Conservation (phyloP, 129 eudicot genomes). For the Flaveria linearis region DNA sequence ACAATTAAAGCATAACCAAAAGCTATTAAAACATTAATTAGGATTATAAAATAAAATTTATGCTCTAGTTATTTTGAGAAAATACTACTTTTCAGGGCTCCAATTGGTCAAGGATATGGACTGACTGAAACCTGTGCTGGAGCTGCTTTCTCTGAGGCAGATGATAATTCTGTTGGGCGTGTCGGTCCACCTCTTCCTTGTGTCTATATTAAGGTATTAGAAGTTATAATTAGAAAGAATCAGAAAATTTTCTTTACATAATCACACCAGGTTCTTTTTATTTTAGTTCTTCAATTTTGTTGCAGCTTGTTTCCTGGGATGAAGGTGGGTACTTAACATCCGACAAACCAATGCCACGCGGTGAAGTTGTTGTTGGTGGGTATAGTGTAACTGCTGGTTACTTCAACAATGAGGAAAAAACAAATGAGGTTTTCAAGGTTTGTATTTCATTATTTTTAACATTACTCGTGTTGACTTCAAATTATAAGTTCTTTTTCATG, state of each 20-base stretch:
- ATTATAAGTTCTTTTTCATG: background rate
- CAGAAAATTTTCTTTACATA: background rate
- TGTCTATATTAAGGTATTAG: slow-evolving; percentile 70
- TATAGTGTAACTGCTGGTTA: slow-evolving; percentile 81
- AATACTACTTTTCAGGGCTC: slow-evolving; percentile 58
- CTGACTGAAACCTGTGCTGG: slow-evolving; percentile 98
- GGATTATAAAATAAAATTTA: background rate
- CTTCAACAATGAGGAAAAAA: slow-evolving; percentile 80
- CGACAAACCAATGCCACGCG: slow-evolving; percentile 96
- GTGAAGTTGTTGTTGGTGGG: slow-evolving; percentile 93
- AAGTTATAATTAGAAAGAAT: background rate
- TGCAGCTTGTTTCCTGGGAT: slow-evolving; percentile 97
- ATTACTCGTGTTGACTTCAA: slow-evolving; percentile 11
- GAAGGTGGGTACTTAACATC: slow-evolving; percentile 82
- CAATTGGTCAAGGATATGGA: slow-evolving; percentile 98
- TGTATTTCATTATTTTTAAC: background rate
- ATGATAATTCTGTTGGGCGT: slow-evolving; percentile 90
- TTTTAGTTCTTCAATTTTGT: slow-evolving; percentile 11
- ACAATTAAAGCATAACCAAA: background rate
- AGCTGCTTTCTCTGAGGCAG: slow-evolving; percentile 87
- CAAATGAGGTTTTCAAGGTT: slow-evolving; percentile 86
- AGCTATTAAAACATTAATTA: background rate
- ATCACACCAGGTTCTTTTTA: background rate
- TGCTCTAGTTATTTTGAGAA: background rate
- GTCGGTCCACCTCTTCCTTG: slow-evolving; percentile 99